phyloP scores from a whole-genome alignment of 2,329 filamentous ascomycete species.

The Decorospora gaudefroyi region DNA sequence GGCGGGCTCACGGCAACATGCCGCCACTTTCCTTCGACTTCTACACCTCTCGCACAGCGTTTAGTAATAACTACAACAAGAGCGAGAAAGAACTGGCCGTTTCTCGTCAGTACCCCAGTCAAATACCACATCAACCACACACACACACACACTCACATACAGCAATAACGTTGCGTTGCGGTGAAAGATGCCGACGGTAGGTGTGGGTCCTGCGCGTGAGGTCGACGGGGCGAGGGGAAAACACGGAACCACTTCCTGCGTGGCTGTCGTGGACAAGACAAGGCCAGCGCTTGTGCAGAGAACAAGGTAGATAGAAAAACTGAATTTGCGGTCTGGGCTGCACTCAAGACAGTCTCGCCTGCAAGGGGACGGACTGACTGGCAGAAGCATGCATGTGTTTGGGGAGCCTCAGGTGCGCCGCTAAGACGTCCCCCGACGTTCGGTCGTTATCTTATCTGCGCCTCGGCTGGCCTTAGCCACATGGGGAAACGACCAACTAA shows the following conservation, averaged over 20 bases:
- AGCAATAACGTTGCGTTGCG: conserved; percentile 17
- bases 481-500: conserved; percentile 2
- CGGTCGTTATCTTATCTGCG: conserved; percentile 16
- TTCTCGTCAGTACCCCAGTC: background rate
- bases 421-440: too few species aligned
- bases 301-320: too few species aligned
- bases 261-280: background rate
- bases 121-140: too few species aligned
- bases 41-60: background rate
- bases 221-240: conserved; percentile 11
- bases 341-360: conserved; percentile 1
- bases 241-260: conserved; percentile 5
- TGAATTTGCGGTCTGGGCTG: too few species aligned
- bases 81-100: too few species aligned
- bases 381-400: too few species aligned
- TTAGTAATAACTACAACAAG: too few species aligned
- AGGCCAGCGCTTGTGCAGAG: too few species aligned
- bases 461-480: conserved; percentile 8
- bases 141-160: conserved; percentile 11
- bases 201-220: conserved; percentile 21
- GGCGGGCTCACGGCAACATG: conserved; percentile 35
- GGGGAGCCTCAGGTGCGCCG: too few species aligned
- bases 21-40: conserved; percentile 29
- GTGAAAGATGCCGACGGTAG: conserved; percentile 20
- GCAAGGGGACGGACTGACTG: background rate